Base-by-base conservation (phyloP, 1,284 basidiomycete species). In the Lentinula novae-zelandiae region DNA sequence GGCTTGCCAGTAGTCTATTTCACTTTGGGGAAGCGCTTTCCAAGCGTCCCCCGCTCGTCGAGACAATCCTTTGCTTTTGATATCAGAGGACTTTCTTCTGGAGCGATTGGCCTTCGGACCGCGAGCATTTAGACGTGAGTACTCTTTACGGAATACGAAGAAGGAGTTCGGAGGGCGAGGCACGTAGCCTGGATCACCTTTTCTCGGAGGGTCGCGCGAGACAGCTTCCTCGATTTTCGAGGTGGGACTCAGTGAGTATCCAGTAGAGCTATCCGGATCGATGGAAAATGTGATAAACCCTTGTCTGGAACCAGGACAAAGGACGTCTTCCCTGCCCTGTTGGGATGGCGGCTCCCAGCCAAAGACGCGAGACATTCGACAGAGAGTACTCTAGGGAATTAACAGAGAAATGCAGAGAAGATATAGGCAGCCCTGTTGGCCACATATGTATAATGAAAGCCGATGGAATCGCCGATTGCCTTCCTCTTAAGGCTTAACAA, bases 91-190 rank as follows among this genome's bases (percentile, higher is more conserved):
- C 67, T 44, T 46, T 6, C 44, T 8, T 46, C 34, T 34, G 36
- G 34, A 34, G 9, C 52, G 70, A 5, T 53, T 20, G 33, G 34
- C 12, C 10, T 73, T 74, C 2, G 72, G 72, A 57, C 70, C 66
- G 42, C 70, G 72, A 13, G 72, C 69, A 62, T 80, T 73, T 46
- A 68, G 67, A 39, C 69, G 71, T 27, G 79, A 81, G 66, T 86
- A 92, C 67, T 92, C 85, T 65, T 87, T 88, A 36, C 93, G 87
- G 74, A 93, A 96, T 64, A 95, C 83, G 71, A 96, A 93, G 76
- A 95, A 96, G 34, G 91, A 85, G 69, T 96, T 96, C 6, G 87
- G 83, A 1, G 94, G 93, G 10, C 93, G 86, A 51, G 92, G 89
- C 62, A 93, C 84, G 78, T 90, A 91, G 27, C 77, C 78, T 0